phyloP scores from a whole-genome alignment of 1,139 yeast species.

The Saccharomyces pastorianus region DNA sequence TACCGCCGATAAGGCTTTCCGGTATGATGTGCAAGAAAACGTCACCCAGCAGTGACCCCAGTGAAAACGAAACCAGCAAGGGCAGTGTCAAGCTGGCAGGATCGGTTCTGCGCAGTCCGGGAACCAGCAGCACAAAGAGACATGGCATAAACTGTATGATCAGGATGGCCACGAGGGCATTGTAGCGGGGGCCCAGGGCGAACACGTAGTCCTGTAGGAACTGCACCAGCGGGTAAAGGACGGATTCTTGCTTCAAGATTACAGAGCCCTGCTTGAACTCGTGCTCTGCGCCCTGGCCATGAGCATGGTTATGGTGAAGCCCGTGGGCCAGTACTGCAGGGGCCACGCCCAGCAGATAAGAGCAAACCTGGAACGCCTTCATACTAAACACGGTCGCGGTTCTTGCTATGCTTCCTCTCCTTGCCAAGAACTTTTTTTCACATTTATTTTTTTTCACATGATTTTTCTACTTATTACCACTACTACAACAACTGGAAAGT shows the following conservation, averaged over 20 bases:
- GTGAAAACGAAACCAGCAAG: conserved; percentile 54
- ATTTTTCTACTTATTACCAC: no score
- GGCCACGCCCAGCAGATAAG: background rate
- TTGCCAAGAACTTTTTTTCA: no score
- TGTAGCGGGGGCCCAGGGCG: conserved; percentile 32
- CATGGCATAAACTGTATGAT: conserved; percentile 59
- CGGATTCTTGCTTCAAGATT: background rate
- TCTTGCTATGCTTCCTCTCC: no score
- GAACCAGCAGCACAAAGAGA: conserved; percentile 44
- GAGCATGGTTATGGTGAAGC: conserved; percentile 8
- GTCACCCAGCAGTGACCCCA: conserved; percentile 65
- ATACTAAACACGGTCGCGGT: no score
- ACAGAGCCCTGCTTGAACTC: background rate
- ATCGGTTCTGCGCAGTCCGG: conserved; percentile 30
- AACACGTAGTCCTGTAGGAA: conserved; percentile 9
- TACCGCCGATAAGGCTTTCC: conserved; percentile 30
- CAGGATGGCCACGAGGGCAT: conserved; percentile 53
- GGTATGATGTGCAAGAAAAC: conserved; percentile 59
- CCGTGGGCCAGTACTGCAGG: background rate
- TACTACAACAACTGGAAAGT: no score
- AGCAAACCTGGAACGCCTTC: no score
- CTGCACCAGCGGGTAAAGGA: background rate
- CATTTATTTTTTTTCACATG: no score
- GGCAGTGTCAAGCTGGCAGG: conserved; percentile 38
- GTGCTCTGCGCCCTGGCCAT: conserved; percentile 1